Percentiles rank a stretch among this genome's conserved stretches.
phyloP scores from a whole-genome alignment of 257 asterid species.

The Marsdenia floribunda region DNA sequence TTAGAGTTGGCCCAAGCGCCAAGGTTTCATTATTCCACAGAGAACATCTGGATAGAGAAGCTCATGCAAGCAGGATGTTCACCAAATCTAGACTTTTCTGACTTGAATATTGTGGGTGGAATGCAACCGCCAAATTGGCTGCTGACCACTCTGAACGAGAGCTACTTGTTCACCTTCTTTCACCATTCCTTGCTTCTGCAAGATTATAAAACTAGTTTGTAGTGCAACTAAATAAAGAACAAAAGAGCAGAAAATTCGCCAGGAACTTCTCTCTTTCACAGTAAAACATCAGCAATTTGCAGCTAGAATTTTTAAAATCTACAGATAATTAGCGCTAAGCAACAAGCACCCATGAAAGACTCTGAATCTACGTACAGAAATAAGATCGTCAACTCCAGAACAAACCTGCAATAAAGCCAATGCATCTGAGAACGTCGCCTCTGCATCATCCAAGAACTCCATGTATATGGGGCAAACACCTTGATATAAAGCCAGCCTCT shows the following conservation, averaged over 20 bases:
- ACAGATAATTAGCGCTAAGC: background rate
- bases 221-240: background rate
- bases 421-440: constrained; percentile 70
- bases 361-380: background rate
- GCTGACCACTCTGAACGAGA: constrained; percentile 90
- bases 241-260: background rate
- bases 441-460: constrained; percentile 82
- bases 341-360: background rate
- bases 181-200: constrained; percentile 83
- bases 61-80: background rate
- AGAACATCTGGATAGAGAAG: background rate
- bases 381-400: constrained; percentile 3
- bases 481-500: constrained; percentile 85
- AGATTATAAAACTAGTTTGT: constrained; percentile 9
- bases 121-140: constrained; percentile 71
- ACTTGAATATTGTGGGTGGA: constrained; percentile 94
- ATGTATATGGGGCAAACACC: constrained; percentile 90
- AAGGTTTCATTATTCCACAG: background rate
- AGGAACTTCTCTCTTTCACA: background rate
- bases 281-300: background rate
- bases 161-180: constrained; percentile 90
- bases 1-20: background rate
- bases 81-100: constrained; percentile 53
- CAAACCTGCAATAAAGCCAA: constrained; percentile 60
- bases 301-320: background rate